Evolutionary conservation across 2,329 filamentous ascomycete species (phyloP).

Genomic region (Colletotrichum incanum): DNA sequence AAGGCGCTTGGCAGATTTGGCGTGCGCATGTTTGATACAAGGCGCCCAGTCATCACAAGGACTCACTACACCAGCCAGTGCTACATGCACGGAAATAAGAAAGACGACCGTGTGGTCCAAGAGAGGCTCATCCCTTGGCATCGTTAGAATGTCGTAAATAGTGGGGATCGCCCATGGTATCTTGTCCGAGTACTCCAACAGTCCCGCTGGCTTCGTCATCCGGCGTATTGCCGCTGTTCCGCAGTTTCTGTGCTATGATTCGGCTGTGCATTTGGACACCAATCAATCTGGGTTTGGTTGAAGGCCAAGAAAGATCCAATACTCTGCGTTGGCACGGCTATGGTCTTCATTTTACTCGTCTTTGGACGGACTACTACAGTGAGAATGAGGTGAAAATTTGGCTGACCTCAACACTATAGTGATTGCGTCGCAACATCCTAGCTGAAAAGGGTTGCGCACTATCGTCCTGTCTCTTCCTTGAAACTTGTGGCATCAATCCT

Average conservation of each 20-base stretch:
- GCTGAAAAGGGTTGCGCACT: neutral
- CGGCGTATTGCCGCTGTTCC: neutral
- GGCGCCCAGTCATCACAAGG: neutral
- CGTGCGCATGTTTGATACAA: neutral
- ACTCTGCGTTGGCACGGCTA: neutral
- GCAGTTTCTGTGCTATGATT: neutral
- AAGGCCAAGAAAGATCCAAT: neutral
- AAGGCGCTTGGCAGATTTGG: constrained; percentile 21
- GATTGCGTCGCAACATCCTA: neutral
- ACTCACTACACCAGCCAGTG: neutral
- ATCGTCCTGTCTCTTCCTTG: neutral
- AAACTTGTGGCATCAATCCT: neutral
- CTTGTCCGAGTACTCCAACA: neutral
- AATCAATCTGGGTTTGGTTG: neutral
- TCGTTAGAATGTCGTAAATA: neutral
- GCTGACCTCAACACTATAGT: neutral
- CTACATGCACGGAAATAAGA: neutral
- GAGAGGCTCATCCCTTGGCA: constrained; percentile 38
- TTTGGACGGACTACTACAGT: neutral
- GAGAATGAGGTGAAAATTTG: neutral
- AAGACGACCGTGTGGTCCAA: constrained; percentile 3
- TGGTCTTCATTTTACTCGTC: no score
- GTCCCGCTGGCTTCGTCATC: neutral
- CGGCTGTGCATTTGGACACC: neutral
- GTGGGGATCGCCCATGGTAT: neutral